Percentiles rank a stretch among this genome's conserved stretches.
phyloP scores from a whole-genome alignment of 129 eudicot species.

The Deinandra increscens region DNA sequence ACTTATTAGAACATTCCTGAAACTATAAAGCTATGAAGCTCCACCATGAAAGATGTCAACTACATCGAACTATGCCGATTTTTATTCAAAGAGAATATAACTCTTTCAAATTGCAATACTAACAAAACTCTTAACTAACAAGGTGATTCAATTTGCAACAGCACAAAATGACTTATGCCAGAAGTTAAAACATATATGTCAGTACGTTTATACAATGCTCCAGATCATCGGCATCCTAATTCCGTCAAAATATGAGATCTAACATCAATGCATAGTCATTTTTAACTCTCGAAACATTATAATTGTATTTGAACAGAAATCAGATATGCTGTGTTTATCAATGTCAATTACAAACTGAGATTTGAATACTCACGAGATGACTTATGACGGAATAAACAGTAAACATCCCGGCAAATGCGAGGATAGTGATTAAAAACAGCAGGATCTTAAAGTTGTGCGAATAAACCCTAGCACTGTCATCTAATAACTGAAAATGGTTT shows the following conservation, averaged over 20 bases:
- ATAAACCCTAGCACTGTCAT: conserved; percentile 53
- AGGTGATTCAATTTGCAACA: not conserved
- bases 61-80: not conserved
- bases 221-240: conserved; percentile 22
- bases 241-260: conserved; percentile 1
- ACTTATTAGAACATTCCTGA: not conserved
- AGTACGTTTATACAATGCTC: not conserved
- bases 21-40: conserved; percentile 8
- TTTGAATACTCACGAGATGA: conserved; percentile 50
- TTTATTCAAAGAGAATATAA: conserved; percentile 7
- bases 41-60: conserved; percentile 15
- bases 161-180: not conserved
- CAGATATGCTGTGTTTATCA: not conserved
- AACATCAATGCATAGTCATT: conserved; percentile 10
- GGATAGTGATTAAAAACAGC: conserved; percentile 37
- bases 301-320: not conserved
- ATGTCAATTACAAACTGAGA: not conserved
- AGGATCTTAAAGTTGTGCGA: conserved; percentile 51
- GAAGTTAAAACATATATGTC: not conserved
- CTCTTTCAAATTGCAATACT: not conserved
- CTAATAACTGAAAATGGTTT: conserved; percentile 38
- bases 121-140: not conserved
- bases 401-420: conserved; percentile 52
- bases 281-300: not conserved
- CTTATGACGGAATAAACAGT: conserved; percentile 55